Evolutionary conservation across 2,329 filamentous ascomycete genomes (phyloP).

Genomic region (Ophiostoma novo-ulmi): DNA sequence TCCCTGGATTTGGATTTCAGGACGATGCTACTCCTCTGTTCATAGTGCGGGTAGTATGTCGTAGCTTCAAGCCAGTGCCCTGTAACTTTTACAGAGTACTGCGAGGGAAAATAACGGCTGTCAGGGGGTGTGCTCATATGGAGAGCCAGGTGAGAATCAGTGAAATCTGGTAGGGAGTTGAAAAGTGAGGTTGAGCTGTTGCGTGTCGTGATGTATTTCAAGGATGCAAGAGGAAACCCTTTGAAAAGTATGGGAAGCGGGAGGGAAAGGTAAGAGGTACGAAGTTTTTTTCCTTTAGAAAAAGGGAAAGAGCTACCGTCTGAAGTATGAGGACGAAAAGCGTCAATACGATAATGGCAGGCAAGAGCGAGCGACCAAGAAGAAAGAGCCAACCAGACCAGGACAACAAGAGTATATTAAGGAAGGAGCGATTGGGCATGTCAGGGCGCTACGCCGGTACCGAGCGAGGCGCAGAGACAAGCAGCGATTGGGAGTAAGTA

Average conservation of each 20-base stretch:
- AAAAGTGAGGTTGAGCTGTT: neutral
- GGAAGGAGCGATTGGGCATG: constrained; percentile 19
- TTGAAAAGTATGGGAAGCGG: neutral
- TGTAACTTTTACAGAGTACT: neutral
- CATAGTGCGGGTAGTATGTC: neutral
- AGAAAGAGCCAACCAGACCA: neutral
- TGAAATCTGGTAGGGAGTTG: neutral
- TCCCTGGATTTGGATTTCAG: constrained; percentile 16
- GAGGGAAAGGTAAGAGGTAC: neutral
- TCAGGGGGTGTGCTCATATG: neutral
- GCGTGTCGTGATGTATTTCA: constrained; percentile 2
- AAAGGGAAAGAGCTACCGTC: neutral
- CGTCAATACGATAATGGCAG: neutral
- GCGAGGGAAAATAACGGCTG: neutral
- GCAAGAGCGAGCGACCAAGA: neutral
- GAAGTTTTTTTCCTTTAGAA: neutral
- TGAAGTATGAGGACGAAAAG: neutral
- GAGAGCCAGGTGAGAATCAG: neutral
- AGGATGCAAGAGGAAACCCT: neutral
- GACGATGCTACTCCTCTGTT: constrained; percentile 4
- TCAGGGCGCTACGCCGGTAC: neutral
- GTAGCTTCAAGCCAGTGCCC: neutral
- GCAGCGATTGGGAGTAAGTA: constrained; percentile 2
- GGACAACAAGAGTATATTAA: neutral
- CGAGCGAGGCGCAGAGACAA: neutral